Base-by-base conservation (phyloP, 768 basidiomycete species). In the Amyloporia xantha region DNA sequence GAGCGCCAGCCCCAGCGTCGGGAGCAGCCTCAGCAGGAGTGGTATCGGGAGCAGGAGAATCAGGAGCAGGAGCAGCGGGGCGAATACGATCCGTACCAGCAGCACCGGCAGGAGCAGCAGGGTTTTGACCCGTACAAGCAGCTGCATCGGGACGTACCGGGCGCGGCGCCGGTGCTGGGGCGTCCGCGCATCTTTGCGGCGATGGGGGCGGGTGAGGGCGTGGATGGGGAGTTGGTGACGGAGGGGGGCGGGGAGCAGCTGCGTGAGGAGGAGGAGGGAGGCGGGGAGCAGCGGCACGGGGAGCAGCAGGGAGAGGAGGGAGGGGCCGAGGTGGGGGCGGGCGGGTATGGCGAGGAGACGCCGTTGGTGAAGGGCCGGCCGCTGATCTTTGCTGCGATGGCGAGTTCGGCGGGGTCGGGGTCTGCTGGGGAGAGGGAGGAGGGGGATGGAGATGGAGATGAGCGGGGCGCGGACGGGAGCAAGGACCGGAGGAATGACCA, bases 131-230 rank as follows among this genome's bases (percentile, higher is more conserved):
- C 9, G 30, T 17, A 39, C 20, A 9, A 17, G 20, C 38, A 39
- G 6, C 9, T 7, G 20, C 38, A 39, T 21, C 13, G 19, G 9
- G 24, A 42, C 23, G 19, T 42, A 11, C 41, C 6, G 5, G 13
- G 9, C 9, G 13, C 9, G 15, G 44, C 19, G 25, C 44, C 44
- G 19, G 37, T 64, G 3, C 71, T 67, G 48, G 76, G 74, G n/a
- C 78, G 77, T 17, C 82, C 84, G 1, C 69, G 80, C 20, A 86
- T 86, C 25, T 86, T 86, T 48, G 62, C 80, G 4, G 78, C 81
- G 2, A 79, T 77, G 63, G 27, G 9, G 38, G 6, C 7, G 15
- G 4, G n/a, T 2, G 40, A 41, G 40, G 9, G 13, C 38, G 40
- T 20, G 40, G 17, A 3, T 5, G 40, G 20, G n/a, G 23, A 26